These are phyloP conservation scores for Allium fistulosum DNA, from an alignment of 106 monocot genomes.

Conservation along the genomic window DNA sequence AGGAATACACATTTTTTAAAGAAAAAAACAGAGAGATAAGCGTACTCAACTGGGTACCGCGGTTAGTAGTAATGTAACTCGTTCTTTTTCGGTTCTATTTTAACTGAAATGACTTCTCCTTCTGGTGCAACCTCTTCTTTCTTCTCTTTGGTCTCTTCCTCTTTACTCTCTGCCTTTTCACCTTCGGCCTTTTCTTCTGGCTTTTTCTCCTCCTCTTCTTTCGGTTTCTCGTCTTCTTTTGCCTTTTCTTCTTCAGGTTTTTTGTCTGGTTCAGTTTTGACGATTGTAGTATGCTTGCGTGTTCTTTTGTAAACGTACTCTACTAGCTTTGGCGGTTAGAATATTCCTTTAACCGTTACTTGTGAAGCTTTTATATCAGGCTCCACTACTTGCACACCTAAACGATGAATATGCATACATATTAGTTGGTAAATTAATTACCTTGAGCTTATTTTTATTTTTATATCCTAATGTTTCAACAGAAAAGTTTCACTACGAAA, in stretches of 20 bases:
- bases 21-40: no score
- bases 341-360: constrained; percentile 66
- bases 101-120: constrained; percentile 1
- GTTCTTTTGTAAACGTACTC: constrained; percentile 77
- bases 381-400: constrained; percentile 64
- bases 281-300: constrained; percentile 61
- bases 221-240: not conserved
- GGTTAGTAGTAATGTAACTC: constrained; percentile 47
- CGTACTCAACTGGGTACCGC: constrained; percentile 25
- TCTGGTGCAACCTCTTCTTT: constrained; percentile 5
- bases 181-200: not conserved
- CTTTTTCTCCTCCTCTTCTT: not conserved
- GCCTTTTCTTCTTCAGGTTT: constrained; percentile 15
- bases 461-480: no score
- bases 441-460: no score
- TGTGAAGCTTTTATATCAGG: constrained; percentile 61
- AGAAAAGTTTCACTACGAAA: no score
- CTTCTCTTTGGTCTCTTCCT: constrained; percentile 12
- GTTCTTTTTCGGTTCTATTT: constrained; percentile 43
- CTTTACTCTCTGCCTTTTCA: constrained; percentile 8
- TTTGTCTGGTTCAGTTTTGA: constrained; percentile 52
- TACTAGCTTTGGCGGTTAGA: constrained; percentile 51
- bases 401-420: not conserved
- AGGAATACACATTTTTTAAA: no score
- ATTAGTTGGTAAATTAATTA: no score